Conservation (phyloP, 2,329 filamentous ascomycete genomes). For the Aureobasidium sp. region DNA sequence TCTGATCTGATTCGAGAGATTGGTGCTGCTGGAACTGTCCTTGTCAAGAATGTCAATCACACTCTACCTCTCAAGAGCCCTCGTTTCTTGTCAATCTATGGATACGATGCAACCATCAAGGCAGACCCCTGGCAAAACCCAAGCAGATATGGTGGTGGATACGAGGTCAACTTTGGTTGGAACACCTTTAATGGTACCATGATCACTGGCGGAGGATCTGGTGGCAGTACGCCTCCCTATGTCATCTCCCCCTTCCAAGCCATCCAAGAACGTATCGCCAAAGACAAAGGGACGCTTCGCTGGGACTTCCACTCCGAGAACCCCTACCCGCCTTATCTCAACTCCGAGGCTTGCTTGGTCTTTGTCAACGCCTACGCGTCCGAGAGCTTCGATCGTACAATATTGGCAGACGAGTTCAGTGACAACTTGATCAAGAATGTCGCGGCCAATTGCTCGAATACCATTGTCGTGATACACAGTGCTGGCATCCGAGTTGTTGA, state of each 20-base stretch:
- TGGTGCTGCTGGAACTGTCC: slow-evolving; percentile 47
- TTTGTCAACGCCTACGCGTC: slow-evolving; percentile 17
- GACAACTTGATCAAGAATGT: slow-evolving; percentile 17
- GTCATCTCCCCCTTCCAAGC: slow-evolving; percentile 17
- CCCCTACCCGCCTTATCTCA: slow-evolving; percentile 17
- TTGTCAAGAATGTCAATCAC: slow-evolving; percentile 56
- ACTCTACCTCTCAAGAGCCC: slow-evolving; percentile 44
- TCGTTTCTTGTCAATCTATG: slow-evolving; percentile 31
- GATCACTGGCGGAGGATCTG: slow-evolving; percentile 17
- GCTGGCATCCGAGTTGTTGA: slow-evolving; percentile 16
- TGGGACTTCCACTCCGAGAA: slow-evolving; percentile 30
- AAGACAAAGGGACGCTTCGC: slow-evolving; percentile 26
- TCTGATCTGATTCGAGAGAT: slow-evolving; percentile 43
- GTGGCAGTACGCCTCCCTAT: slow-evolving; percentile 16
- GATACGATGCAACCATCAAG: slow-evolving; percentile 32
- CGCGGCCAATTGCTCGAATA: slow-evolving; percentile 17
- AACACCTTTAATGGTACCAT: slow-evolving; percentile 23
- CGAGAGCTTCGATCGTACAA: slow-evolving; percentile 20
- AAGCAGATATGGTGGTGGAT: slow-evolving; percentile 27
- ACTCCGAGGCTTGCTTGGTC: slow-evolving; percentile 17
- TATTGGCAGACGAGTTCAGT: slow-evolving; percentile 14
- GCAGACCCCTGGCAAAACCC: slow-evolving; percentile 26
- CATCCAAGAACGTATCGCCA: slow-evolving; percentile 23
- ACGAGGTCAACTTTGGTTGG: slow-evolving; percentile 27
- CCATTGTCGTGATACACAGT: slow-evolving; percentile 18